A percentile compares a stretch with the other conserved stretches of the same genome.
phyloP scores from a whole-genome alignment of 306 rosid species.

The Lathyrus tuberosus region DNA sequence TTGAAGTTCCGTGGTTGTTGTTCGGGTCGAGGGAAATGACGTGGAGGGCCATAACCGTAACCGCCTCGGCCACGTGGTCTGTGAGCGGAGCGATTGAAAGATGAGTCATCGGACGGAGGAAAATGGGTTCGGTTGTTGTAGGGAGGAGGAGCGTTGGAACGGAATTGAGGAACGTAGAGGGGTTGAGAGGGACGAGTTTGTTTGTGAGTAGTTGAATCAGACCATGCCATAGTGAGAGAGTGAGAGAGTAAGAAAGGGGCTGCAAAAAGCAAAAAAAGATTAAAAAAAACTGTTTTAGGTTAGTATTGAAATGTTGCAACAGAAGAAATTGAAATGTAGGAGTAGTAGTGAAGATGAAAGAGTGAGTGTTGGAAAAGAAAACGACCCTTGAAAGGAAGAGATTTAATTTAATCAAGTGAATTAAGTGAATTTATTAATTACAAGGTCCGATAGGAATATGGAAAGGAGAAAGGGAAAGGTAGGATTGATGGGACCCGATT shows the following conservation, averaged over 20 bases:
- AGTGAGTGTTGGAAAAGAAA: neutral
- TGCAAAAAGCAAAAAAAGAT: neutral
- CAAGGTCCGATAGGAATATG: neutral
- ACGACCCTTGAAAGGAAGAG: neutral
- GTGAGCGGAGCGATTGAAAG: conserved; percentile 11
- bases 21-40: neutral
- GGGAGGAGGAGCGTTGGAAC: neutral
- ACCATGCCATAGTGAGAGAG: conserved; percentile 45
- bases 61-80: conserved; percentile 35
- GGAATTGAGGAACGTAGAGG: conserved; percentile 51
- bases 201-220: conserved; percentile 37
- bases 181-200: conserved; percentile 31
- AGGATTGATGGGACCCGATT: neutral
- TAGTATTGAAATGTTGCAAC: neutral
- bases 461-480: conserved; percentile 2
- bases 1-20: neutral
- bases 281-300: conserved; percentile 19
- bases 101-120: conserved; percentile 15
- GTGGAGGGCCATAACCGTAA: neutral
- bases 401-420: neutral
- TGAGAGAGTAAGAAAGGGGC: neutral
- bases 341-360: neutral
- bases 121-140: neutral
- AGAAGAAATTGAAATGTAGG: neutral
- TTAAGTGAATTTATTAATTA: neutral